Evolutionary conservation across 2,329 filamentous ascomycete species (phyloP), one percentile per base, ranked within the genome.

Genomic region (Acrodontium crateriforme): DNA sequence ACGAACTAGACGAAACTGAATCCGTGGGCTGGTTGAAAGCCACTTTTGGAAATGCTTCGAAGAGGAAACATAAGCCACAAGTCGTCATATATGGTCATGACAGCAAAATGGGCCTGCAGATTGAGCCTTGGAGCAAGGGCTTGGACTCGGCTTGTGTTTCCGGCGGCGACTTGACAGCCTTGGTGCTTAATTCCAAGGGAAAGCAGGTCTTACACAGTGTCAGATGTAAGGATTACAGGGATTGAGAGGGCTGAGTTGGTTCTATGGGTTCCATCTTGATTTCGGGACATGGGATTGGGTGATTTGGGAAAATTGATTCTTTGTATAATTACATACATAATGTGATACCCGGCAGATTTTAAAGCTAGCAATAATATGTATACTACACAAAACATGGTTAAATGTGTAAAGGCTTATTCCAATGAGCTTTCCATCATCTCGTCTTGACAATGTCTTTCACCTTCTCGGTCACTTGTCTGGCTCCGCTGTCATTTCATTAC

Each of bases 71-170:
- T 7, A 69, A 62, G 21, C 47, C 49, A 6, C 39, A 48, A 9
- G 82, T 79, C 1, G 77, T 92, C 21, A 66, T 92, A 32, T 94
- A 92, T 53, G 85, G 85, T 4, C 87, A 95, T 50, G 82, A 94
- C 50, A 71, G 82, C 13, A 74, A 75, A 44, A 58, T 59, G 3
- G 84, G 83, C 0, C 65, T 91, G 15, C 67, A 69, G 45, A 54
- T 78, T 11, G 54, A 70, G 27, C 63, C 67, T 26, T 91, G 81
- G 53, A 80, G 77, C 3, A 81, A 84, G 46, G 89, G 89, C 0
- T 61, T 95, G 25, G 89, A 95, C 53, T 80, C 78, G 1, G 77
- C 74, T 0, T 95, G 89, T 50, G 73, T 82, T 3, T 70, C 69
- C 37, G 85, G 84, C 8, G 74, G 74, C 1, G 63, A 71, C 37